Evolutionary conservation across 306 rosid genomes (phyloP).

Genomic region (Cyamopsis tetragonoloba): DNA sequence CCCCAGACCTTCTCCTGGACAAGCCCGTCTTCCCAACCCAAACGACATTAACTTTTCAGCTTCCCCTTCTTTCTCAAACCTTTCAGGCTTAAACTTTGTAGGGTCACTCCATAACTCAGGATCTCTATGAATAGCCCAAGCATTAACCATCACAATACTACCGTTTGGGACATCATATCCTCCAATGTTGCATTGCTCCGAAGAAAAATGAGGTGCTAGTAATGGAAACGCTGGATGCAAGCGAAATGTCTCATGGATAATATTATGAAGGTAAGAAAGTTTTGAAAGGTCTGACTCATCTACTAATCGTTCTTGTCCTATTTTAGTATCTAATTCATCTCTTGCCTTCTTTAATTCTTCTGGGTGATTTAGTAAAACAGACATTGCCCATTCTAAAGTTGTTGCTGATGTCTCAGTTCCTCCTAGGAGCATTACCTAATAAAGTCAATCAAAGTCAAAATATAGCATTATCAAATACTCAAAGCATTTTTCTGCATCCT

Average conservation of each 20-base stretch:
- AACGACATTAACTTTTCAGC: slow-evolving; percentile 26
- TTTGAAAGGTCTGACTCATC: slow-evolving; percentile 26
- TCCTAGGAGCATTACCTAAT: slow-evolving; percentile 25
- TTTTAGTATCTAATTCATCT: slow-evolving; percentile 12
- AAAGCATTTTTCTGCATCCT: too few relatives aligned
- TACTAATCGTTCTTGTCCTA: slow-evolving; percentile 4
- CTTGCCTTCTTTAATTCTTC: slow-evolving; percentile 21
- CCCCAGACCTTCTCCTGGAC: slow-evolving; percentile 24
- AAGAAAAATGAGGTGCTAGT: slow-evolving; percentile 26
- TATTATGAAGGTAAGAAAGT: slow-evolving; percentile 20
- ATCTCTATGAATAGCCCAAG: too few relatives aligned
- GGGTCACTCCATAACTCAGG: slow-evolving; percentile 27
- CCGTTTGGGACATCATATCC: slow-evolving; percentile 21
- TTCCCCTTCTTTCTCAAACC: slow-evolving; percentile 35
- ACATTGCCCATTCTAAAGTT: slow-evolving; percentile 32
- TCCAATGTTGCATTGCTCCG: slow-evolving; percentile 23
- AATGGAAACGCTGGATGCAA: slow-evolving; percentile 23
- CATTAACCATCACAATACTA: slow-evolving; percentile 26
- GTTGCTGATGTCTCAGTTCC: slow-evolving; percentile 32
- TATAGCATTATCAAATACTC: too few relatives aligned
- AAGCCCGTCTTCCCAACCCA: slow-evolving; percentile 34
- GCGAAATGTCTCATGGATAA: slow-evolving; percentile 24
- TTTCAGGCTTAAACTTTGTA: slow-evolving; percentile 23
- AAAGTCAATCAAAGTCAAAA: neutral
- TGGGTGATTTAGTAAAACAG: slow-evolving; percentile 29